These are phyloP conservation scores for Mycena albidolilacea DNA, from an alignment of 768 basidiomycete genomes.

Conservation along the genomic window DNA sequence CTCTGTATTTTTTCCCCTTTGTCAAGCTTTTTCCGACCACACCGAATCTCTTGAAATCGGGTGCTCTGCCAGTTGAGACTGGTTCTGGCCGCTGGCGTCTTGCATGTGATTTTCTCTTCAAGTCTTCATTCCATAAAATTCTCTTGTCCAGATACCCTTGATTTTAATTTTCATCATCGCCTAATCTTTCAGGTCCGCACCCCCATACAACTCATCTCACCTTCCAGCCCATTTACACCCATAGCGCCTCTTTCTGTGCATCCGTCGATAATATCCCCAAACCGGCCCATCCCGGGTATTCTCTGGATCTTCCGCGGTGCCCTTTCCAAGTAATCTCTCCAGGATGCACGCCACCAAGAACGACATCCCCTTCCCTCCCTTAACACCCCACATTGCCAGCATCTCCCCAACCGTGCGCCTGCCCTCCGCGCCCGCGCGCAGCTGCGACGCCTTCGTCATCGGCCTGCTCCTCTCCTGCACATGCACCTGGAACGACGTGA, in stretches of 20 bases:
- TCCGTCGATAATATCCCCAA: conserved; percentile 81
- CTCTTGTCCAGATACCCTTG: too few relatives aligned
- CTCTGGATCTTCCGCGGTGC: conserved; percentile 84
- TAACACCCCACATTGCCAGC: conserved; percentile 76
- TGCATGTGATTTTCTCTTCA: too few relatives aligned
- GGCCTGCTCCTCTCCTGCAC: conserved; percentile 87
- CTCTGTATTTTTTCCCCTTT: background rate
- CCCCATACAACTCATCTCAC: too few relatives aligned
- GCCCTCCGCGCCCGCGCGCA: conserved; percentile 74
- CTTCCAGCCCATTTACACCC: too few relatives aligned
- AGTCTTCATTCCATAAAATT: too few relatives aligned
- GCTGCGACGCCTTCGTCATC: conserved; percentile 75
- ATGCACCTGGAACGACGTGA: conserved; percentile 84
- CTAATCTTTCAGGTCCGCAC: too few relatives aligned
- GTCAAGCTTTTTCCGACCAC: too few relatives aligned
- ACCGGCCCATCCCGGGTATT: conserved; percentile 68
- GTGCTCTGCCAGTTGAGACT: too few relatives aligned
- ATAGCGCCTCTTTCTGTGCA: conserved; percentile 43
- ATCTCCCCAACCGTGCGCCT: conserved; percentile 80
- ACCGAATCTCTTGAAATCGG: too few relatives aligned
- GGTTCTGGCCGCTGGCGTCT: too few relatives aligned
- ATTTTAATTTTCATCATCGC: too few relatives aligned
- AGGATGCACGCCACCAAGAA: conserved; percentile 92
- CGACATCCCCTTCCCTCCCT: conserved; percentile 71
- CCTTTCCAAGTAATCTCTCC: conserved; percentile 86